A percentile compares a stretch with the other conserved stretches of the same genome.
Evolutionary conservation across 176 grass and related monocot genomes (phyloP).

Genomic region (Triticum urartu): DNA sequence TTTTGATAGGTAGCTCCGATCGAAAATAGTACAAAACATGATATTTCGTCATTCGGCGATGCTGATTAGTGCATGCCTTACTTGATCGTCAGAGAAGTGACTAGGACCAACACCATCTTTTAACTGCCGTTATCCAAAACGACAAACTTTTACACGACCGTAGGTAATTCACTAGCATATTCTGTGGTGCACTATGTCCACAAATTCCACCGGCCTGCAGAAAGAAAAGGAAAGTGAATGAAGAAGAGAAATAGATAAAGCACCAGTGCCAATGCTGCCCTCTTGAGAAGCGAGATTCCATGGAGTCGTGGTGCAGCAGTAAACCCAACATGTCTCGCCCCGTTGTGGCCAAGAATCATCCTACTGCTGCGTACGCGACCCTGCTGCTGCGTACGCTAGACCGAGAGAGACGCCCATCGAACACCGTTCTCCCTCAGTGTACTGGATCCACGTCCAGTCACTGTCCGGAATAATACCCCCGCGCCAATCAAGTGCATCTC

Average conservation of each 20-base stretch:
- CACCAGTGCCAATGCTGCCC: neutral
- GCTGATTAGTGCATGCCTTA: too few species aligned
- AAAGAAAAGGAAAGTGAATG: neutral
- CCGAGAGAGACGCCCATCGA: neutral
- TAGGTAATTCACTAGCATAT: neutral
- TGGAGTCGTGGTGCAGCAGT: conserved; percentile 14
- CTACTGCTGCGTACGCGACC: neutral
- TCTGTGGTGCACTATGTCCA: neutral
- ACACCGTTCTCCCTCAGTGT: neutral
- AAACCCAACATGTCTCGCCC: conserved; percentile 6
- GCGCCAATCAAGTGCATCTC: neutral
- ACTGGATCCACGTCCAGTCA: conserved; percentile 32
- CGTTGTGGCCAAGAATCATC: conserved; percentile 28
- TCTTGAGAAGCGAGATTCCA: neutral
- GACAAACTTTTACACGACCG: too few species aligned
- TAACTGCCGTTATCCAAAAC: too few species aligned
- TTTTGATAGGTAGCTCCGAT: too few species aligned
- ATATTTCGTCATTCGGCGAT: too few species aligned
- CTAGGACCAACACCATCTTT: too few species aligned
- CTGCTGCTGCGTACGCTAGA: neutral
- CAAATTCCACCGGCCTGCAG: neutral
- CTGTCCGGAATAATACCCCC: neutral
- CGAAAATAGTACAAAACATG: too few species aligned
- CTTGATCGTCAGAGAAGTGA: too few species aligned
- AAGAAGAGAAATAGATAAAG: neutral